Percentiles rank a stretch among this genome's conserved stretches.
phyloP scores from a whole-genome alignment of 75 land plant genomes.

The Gnetum montanum region DNA sequence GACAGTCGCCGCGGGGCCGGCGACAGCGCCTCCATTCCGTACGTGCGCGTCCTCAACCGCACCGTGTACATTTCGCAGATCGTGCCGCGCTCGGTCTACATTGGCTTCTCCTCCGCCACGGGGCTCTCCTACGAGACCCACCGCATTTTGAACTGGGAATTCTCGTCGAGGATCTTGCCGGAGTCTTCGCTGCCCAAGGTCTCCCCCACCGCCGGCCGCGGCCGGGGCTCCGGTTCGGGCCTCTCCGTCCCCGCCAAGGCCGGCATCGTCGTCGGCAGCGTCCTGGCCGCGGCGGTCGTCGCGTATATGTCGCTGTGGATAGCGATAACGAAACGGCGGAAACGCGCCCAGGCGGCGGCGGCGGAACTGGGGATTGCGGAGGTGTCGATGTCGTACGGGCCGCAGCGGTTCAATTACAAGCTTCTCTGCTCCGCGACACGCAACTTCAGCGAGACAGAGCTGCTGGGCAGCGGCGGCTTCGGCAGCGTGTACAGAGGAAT shows the following conservation, averaged over 20 bases:
- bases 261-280: not conserved
- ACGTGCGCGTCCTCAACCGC: not conserved
- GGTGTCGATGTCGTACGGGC: not conserved
- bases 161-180: not conserved
- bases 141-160: not conserved
- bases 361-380: not conserved
- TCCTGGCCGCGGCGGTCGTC: not conserved
- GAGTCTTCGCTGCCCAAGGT: not conserved
- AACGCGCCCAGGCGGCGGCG: not conserved
- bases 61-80: not conserved
- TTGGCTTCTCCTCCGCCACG: constrained; percentile 4
- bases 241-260: not conserved
- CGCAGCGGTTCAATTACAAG: not conserved
- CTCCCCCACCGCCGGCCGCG: not conserved
- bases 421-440: not conserved
- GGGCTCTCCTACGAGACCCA: not conserved
- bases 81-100: not conserved
- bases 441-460: not conserved
- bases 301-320: not conserved
- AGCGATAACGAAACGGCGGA: not conserved
- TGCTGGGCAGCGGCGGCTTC: constrained; percentile 6
- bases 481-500: constrained; percentile 2
- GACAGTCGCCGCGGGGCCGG: too few relatives aligned
- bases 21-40: not conserved
- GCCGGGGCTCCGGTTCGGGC: not conserved